phyloP scores from a whole-genome alignment of 495 filamentous ascomycete species.

The Evernia prunastri region DNA sequence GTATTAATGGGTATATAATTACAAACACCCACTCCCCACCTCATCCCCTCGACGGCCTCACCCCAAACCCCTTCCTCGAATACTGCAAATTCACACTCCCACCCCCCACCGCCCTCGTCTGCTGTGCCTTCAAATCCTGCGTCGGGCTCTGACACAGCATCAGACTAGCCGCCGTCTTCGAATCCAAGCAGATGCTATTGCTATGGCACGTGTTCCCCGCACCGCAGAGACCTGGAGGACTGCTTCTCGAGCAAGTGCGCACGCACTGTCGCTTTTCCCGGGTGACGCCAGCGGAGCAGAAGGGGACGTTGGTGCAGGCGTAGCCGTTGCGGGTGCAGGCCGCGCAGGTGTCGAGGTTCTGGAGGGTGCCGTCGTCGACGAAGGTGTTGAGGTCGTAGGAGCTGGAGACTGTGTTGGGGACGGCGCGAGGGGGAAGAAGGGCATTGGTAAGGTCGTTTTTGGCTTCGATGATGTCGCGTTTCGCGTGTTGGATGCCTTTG shows the following conservation, averaged over 20 bases:
- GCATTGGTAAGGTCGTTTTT: neutral
- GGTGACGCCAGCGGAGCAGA: neutral
- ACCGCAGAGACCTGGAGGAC: neutral
- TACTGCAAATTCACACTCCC: neutral
- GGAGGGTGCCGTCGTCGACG: slow-evolving; percentile 1
- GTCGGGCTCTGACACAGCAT: neutral
- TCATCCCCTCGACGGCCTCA: neutral
- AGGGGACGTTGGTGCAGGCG: neutral
- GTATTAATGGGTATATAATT: too few species aligned
- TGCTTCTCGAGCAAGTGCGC: neutral
- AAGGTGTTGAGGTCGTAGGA: slow-evolving; percentile 9
- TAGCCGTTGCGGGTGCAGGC: slow-evolving; percentile 3
- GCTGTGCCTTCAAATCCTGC: neutral
- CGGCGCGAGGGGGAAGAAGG: neutral
- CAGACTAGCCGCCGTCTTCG: neutral
- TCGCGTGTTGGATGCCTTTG: slow-evolving; percentile 14
- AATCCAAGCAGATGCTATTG: neutral
- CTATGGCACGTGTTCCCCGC: neutral
- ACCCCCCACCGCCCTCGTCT: slow-evolving; percentile 11
- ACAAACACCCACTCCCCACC: neutral
- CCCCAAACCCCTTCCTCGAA: neutral
- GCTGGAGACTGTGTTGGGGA: neutral
- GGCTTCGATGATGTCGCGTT: neutral
- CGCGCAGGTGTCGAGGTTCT: neutral
- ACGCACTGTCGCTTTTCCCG: neutral